Conservation (phyloP, 139 green algal species). For the Picocystis salinarum region DNA sequence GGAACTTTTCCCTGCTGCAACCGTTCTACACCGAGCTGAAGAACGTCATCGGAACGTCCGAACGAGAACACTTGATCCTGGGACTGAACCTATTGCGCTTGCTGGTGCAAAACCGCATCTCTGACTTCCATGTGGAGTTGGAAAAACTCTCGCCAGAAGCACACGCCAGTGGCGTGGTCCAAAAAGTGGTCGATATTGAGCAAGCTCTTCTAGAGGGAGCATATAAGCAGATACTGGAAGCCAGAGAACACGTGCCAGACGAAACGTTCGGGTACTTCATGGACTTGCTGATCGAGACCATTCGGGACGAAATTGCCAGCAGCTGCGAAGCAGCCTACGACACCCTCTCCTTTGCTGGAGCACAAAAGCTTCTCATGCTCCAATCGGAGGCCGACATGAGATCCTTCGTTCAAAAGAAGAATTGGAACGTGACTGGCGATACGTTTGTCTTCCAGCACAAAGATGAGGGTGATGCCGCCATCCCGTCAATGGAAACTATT, state of each 20-base stretch:
- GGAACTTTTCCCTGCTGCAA: conserved; percentile 67
- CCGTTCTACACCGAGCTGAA: conserved; percentile 70
- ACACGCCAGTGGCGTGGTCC: neutral
- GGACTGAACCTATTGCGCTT: conserved; percentile 81
- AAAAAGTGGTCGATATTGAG: conserved; percentile 55
- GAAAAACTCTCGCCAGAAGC: conserved; percentile 55
- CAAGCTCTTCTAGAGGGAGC: conserved; percentile 90
- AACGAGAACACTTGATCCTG: conserved; percentile 37
- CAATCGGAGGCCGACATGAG: conserved; percentile 28
- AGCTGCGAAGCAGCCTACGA: conserved; percentile 76
- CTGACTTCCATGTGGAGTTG: conserved; percentile 93
- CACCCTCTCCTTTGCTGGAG: conserved; percentile 18
- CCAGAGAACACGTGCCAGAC: conserved; percentile 7
- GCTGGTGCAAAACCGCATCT: conserved; percentile 83
- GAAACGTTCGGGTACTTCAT: conserved; percentile 45
- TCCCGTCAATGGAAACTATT: conserved; percentile 51
- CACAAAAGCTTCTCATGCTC: neutral
- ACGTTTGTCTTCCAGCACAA: conserved; percentile 34
- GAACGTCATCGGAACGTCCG: conserved; percentile 32
- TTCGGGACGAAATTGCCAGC: conserved; percentile 74
- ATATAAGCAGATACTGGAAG: conserved; percentile 70
- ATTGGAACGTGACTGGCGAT: conserved; percentile 35
- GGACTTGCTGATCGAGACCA: conserved; percentile 56
- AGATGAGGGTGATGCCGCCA: too few relatives aligned
- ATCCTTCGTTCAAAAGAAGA: conserved; percentile 36